phyloP scores from a whole-genome alignment of 768 basidiomycete genomes.

The Leccinellum rugosiceps region DNA sequence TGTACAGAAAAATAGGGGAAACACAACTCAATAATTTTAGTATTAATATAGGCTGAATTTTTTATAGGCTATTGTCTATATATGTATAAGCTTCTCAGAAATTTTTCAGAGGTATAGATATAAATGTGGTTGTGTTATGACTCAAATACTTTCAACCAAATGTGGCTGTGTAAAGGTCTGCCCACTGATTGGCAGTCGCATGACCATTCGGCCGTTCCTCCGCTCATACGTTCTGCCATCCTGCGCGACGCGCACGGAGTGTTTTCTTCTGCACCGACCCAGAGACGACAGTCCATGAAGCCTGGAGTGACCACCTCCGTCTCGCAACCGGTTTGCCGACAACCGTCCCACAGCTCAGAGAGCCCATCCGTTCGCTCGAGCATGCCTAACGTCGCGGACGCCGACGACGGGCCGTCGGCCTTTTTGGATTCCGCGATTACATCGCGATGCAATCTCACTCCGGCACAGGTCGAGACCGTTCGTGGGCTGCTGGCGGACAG shows the following conservation, averaged over 20 bases:
- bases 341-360: neutral
- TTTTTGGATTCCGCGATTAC: neutral
- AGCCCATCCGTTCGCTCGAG: neutral
- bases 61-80: too few species aligned
- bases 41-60: too few species aligned
- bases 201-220: neutral
- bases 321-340: conserved; percentile 4
- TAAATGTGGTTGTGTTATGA: too few species aligned
- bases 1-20: too few species aligned
- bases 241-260: conserved; percentile 9
- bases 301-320: neutral
- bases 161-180: too few species aligned
- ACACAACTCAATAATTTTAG: too few species aligned
- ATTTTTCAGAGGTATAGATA: too few species aligned
- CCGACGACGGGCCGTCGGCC: neutral
- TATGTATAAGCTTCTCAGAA: too few species aligned
- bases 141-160: too few species aligned
- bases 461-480: conserved; percentile 11
- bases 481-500: conserved; percentile 6
- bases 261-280: neutral
- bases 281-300: neutral
- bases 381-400: neutral
- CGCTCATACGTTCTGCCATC: conserved; percentile 8
- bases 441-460: conserved; percentile 7
- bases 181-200: too few species aligned